Evolutionary conservation across 768 basidiomycete species (phyloP), one percentile per base, ranked within the genome.

Genomic region (Suillus subaureus): DNA sequence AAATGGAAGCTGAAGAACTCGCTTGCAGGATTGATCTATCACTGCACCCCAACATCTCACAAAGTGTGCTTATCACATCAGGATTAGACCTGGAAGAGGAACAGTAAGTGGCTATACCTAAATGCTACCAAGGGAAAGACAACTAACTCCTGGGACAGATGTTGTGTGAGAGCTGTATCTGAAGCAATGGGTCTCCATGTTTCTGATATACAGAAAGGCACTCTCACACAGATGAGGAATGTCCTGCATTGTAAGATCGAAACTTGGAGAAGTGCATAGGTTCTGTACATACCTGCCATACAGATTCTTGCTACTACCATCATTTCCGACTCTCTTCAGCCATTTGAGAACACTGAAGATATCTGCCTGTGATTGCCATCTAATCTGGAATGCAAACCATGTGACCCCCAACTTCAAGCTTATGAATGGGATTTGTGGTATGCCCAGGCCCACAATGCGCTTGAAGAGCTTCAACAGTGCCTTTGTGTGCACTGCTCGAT

Each of bases 81-180:
- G 69, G 70, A 4, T 31, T 72, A 3, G 61, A 72, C 61, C 61
- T 70, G 6, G 68, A 72, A 56, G 68, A 64, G 39, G 45, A 66
- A 12, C 68, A 72, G 70, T 64, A 56, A 64, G 63, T 64, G 21
- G 5, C 26, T 47, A 2, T 49, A 49, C 23, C 47, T 49, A 49
- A 13, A 49, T 1, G 13, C 39, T 15, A 49, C 47, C 23, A 26
- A 23, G 6, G 0, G 23, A n/a, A 26, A 49, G 47, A 2, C 60
- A 61, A 43, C 39, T 43, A 49, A 49, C 47, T 6, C 23, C 47
- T 23, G 5, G 13, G 23, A 49, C 47, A 49, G 47, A 49, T 23
- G n/a, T 37, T 5, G 60, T 26, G 21, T 58, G 39, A 33, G 15
- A 40, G 23, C 39, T 16, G 23, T 15, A 18, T 40, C 23, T 2